Evolutionary conservation across 805 yeast genomes (phyloP), one percentile per base, ranked within the genome.

Genomic region (Starmerella bombicola): DNA sequence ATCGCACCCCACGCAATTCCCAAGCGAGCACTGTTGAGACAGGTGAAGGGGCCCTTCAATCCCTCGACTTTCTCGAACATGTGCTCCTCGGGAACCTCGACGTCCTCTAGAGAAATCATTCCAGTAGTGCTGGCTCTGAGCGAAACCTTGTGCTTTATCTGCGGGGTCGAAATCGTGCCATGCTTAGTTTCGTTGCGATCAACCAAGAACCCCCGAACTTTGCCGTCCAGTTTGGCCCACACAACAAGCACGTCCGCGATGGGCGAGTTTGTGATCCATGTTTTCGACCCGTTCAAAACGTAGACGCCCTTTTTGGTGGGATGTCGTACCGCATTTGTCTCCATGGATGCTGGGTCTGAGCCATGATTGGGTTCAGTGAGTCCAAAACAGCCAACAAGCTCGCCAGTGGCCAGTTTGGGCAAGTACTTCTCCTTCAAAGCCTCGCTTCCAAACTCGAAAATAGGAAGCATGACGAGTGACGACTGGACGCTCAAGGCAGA

Each of bases 321-420:
- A 42, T 65, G 69, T 12, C 52, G 58, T 33, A 55, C 60, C 23
- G 75, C 75, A 20, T 64, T 62, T 29, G 77, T 73, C 58, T 71
- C 76, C 66, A 71, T 67, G 39, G 76, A 71, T 6, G 65, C 70
- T 32, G 75, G 77, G 50, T 72, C 74, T 19, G 76, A 71, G 44
- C 76, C 76, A 53, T 74, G 79, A 49, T 74, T 74, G 53, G 76
- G 74, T 59, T 74, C 80, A 29, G 80, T 74, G 61, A 74, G 68
- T 24, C 76, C 80, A 50, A 74, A 74, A 58, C 78, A 73, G 30
- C 80, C 80, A 13, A 65, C 53, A n/a, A 64, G 51, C 45, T 65
- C 68, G 7, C 69, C 69, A 5, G 59, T 43, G 2, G 67, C 67
- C 36, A 65, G 58, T 20, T 43, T 42, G 12, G 69, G 69, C 40